These are phyloP conservation scores for Nakazawaea ambrosiae DNA, from an alignment of 805 yeast species.

Conservation along the genomic window DNA sequence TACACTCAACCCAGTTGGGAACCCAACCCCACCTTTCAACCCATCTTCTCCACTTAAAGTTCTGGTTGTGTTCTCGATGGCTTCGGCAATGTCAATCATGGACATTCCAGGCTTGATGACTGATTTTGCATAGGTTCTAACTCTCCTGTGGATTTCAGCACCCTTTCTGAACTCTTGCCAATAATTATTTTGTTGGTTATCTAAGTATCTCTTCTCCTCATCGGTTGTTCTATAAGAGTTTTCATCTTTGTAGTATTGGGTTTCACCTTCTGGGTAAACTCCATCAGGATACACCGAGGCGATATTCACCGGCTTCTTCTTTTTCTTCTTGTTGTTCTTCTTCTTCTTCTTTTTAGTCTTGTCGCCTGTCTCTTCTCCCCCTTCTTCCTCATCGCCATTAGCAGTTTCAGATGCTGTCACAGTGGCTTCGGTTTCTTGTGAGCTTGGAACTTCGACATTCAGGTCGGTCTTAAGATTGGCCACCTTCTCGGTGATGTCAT, in stretches of 20 bases:
- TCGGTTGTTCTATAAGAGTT: conserved; percentile 70
- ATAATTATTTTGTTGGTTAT: conserved; percentile 50
- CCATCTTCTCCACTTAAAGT: conserved; percentile 63
- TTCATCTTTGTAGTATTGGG: conserved; percentile 71
- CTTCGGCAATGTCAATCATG: conserved; percentile 83
- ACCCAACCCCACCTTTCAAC: conserved; percentile 83
- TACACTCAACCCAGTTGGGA: conserved; percentile 95
- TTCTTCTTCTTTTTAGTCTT: conserved; percentile 55
- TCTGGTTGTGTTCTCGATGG: conserved; percentile 80
- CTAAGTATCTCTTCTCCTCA: conserved; percentile 79
- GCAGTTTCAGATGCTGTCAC: conserved; percentile 15
- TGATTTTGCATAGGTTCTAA: conserved; percentile 70
- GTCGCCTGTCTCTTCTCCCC: conserved; percentile 23
- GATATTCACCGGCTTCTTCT: conserved; percentile 54
- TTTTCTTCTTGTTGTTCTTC: conserved; percentile 49
- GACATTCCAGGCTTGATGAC: conserved; percentile 86
- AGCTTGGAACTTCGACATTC: neutral
- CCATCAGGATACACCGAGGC: conserved; percentile 63
- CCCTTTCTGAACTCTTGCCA: conserved; percentile 93
- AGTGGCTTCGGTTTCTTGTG: conserved; percentile 14
- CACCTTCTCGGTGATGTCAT: too few relatives aligned
- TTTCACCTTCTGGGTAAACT: conserved; percentile 80
- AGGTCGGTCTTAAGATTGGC: too few relatives aligned
- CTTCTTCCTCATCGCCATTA: conserved; percentile 16
- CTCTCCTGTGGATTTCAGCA: conserved; percentile 93